A percentile compares a stretch with the other conserved stretches of the same genome.
Evolutionary conservation across 2,329 filamentous ascomycete species (phyloP).

Genomic region (Fusarium scirpi): DNA sequence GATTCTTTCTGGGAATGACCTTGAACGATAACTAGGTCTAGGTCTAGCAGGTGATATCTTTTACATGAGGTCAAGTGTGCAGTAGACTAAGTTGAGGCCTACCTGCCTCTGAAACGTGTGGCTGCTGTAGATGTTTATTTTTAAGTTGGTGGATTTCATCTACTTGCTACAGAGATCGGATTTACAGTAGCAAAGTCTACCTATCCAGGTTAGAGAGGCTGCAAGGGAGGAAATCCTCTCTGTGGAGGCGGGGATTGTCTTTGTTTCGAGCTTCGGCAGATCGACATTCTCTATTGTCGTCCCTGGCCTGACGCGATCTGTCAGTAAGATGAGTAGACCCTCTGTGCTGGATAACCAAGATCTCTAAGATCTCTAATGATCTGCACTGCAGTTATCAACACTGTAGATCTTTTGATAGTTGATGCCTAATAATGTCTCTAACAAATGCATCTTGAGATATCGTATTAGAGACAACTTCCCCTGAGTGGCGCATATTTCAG

Average conservation of each 20-base stretch:
- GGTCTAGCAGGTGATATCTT: background rate
- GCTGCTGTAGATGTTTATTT: background rate
- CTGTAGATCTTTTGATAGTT: background rate
- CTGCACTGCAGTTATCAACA: background rate
- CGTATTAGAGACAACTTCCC: background rate
- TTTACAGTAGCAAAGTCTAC: background rate
- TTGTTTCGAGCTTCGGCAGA: slow-evolving; percentile 31
- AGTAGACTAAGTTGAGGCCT: background rate
- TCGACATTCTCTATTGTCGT: slow-evolving; percentile 19
- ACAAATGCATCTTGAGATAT: background rate
- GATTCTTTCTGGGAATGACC: slow-evolving; percentile 3
- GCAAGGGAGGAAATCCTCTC: background rate
- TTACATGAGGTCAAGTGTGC: background rate
- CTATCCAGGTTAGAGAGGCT: background rate
- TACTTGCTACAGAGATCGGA: background rate
- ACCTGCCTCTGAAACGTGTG: background rate
- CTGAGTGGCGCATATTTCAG: background rate
- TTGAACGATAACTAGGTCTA: background rate
- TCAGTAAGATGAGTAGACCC: background rate
- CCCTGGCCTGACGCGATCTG: background rate
- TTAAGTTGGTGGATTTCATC: background rate
- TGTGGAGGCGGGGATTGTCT: slow-evolving; percentile 4
- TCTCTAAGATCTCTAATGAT: background rate
- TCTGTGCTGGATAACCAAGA: background rate
- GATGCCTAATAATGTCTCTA: background rate